Percentiles rank a stretch among this genome's conserved stretches.
phyloP scores from a whole-genome alignment of 805 yeast species.

The Tetrapisispora namnaoensis region DNA sequence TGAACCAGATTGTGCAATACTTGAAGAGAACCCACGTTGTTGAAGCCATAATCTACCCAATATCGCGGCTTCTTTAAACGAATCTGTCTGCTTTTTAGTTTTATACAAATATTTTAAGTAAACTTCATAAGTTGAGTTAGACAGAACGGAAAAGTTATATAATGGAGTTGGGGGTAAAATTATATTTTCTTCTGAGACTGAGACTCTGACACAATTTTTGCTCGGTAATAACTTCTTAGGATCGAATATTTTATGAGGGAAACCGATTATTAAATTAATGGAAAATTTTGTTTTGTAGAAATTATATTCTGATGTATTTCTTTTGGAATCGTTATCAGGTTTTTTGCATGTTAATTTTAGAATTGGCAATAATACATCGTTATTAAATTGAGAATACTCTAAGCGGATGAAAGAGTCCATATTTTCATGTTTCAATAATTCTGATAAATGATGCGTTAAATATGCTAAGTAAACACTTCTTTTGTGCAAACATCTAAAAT shows the following conservation, averaged over 20 bases:
- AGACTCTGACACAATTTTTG: slow-evolving; percentile 73
- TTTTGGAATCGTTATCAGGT: slow-evolving; percentile 2
- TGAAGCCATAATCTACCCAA: slow-evolving; percentile 84
- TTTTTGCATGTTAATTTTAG: slow-evolving; percentile 46
- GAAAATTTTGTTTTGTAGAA: slow-evolving; percentile 60
- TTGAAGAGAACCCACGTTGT: slow-evolving; percentile 72
- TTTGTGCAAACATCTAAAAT: slow-evolving; percentile 83
- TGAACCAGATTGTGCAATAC: slow-evolving; percentile 41
- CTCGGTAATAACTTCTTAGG: slow-evolving; percentile 67
- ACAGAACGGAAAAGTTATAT: slow-evolving; percentile 72
- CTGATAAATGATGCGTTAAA: slow-evolving; percentile 54
- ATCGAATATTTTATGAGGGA: slow-evolving; percentile 64
- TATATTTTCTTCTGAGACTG: slow-evolving; percentile 37
- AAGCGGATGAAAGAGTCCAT: slow-evolving; percentile 38
- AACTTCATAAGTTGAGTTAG: slow-evolving; percentile 58
- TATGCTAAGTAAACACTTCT: slow-evolving; percentile 80
- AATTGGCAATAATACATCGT: slow-evolving; percentile 68
- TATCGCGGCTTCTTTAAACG: slow-evolving; percentile 78
- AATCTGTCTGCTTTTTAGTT: slow-evolving; percentile 63
- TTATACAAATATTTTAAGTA: slow-evolving; percentile 70
- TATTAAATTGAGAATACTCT: slow-evolving; percentile 63
- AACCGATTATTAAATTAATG: slow-evolving; percentile 63
- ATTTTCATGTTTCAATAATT: slow-evolving; percentile 42
- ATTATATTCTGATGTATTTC: slow-evolving; percentile 35
- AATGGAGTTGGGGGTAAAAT: slow-evolving; percentile 58